phyloP scores from a whole-genome alignment of 495 filamentous ascomycete species.

The Hypoxylon perforatum region DNA sequence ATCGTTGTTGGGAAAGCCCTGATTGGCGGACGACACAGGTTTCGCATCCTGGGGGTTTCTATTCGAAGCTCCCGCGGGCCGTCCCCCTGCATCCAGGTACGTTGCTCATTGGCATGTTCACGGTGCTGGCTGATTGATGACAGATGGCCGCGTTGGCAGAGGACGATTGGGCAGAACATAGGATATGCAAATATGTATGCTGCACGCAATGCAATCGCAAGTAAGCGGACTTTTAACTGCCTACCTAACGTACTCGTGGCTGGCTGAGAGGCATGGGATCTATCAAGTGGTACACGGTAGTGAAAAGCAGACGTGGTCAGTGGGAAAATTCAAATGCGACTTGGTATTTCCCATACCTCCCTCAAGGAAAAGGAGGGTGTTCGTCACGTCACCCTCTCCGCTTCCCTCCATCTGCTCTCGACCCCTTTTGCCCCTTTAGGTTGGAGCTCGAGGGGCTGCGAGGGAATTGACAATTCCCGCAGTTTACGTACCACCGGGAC shows the following conservation, averaged over 20 bases:
- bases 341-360: background rate
- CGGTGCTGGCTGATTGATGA: conserved; percentile 22
- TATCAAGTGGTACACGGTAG: background rate
- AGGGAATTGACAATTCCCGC: conserved; percentile 24
- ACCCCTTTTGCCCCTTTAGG: background rate
- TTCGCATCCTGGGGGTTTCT: conserved; percentile 31
- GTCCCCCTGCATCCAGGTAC: conserved; percentile 26
- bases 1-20: conserved; percentile 34
- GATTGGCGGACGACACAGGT: conserved; percentile 31
- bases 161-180: conserved; percentile 24
- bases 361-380: conserved; percentile 14
- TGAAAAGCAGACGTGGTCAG: background rate
- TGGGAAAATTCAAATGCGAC: conserved; percentile 18
- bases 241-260: conserved; percentile 4
- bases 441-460: background rate
- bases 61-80: conserved; percentile 38
- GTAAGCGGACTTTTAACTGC: conserved; percentile 1
- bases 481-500: background rate
- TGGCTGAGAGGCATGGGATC: conserved; percentile 16
- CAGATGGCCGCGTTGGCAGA: conserved; percentile 25
- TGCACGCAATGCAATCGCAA: background rate
- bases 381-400: background rate
- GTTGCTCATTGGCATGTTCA: conserved; percentile 24
- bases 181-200: conserved; percentile 1
- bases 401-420: background rate